Percentiles rank a stretch among this genome's conserved stretches.
These are phyloP conservation scores for Athelia sp. DNA, from an alignment of 1,284 basidiomycete genomes.

Conservation along the genomic window DNA sequence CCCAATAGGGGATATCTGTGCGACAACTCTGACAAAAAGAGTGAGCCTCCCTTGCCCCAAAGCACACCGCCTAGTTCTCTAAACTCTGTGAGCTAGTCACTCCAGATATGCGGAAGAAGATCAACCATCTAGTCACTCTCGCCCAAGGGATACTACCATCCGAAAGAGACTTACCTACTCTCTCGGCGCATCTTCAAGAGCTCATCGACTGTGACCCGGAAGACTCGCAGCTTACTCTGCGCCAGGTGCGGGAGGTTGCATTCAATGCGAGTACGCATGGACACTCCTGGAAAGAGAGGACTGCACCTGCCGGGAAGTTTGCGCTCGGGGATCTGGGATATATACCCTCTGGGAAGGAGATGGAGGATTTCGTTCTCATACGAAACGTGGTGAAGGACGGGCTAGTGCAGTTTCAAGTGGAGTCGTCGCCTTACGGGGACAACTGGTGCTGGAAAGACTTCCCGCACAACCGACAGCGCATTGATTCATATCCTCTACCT, in stretches of 20 bases:
- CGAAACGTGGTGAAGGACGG: conserved; percentile 33
- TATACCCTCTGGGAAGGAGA: conserved; percentile 28
- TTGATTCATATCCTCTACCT: conserved; percentile 27
- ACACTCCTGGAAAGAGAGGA: conserved; percentile 36
- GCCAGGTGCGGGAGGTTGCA: conserved; percentile 32
- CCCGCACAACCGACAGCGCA: conserved; percentile 17
- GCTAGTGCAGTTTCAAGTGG: conserved; percentile 13
- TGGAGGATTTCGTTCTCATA: conserved; percentile 33
- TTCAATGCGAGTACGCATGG: conserved; percentile 31
- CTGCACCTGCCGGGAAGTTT: conserved; percentile 33
- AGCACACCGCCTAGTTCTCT: neutral
- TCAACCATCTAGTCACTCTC: conserved; percentile 32
- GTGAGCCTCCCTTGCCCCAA: conserved; percentile 9
- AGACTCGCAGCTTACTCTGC: conserved; percentile 26
- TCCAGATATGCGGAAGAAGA: conserved; percentile 23
- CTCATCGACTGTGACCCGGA: conserved; percentile 28
- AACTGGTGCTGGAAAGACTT: conserved; percentile 33
- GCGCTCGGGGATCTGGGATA: conserved; percentile 44
- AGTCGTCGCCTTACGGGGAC: conserved; percentile 17
- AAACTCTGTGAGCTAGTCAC: conserved; percentile 17
- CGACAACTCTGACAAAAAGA: conserved; percentile 12
- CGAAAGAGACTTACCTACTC: conserved; percentile 20
- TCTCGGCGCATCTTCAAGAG: conserved; percentile 23
- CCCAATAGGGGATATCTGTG: conserved; percentile 25
- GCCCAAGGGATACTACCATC: conserved; percentile 34